Conservation (phyloP, 495 filamentous ascomycete genomes). For the Penicillium crystallinum region DNA sequence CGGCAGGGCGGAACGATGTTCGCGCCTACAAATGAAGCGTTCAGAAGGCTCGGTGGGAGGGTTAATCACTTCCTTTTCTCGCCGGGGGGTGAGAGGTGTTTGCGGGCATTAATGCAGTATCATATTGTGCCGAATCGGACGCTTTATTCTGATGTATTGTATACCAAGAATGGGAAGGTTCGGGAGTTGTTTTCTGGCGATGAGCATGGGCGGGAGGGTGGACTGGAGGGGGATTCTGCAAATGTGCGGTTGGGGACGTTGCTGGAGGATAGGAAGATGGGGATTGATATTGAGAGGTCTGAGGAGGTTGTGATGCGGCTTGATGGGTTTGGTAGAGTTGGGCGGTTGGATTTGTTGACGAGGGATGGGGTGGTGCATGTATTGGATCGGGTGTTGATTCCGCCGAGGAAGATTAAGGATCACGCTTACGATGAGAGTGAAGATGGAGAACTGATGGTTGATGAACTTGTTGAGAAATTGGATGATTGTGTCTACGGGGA, state of each 20-base stretch:
- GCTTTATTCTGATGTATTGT: constrained; percentile 68
- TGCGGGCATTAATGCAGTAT: constrained; percentile 71
- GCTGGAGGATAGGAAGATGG: constrained; percentile 52
- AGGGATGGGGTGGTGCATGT: constrained; percentile 75
- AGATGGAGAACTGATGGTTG: constrained; percentile 51
- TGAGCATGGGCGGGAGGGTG: constrained; percentile 22
- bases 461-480: constrained; percentile 58
- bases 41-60: constrained; percentile 59
- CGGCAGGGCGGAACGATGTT: constrained; percentile 61
- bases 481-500: constrained; percentile 34
- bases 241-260: constrained; percentile 65
- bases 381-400: constrained; percentile 63
- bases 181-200: constrained; percentile 4
- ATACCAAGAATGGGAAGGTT: constrained; percentile 18
- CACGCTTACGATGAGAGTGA: constrained; percentile 21
- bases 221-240: constrained; percentile 10
- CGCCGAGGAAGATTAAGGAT: constrained; percentile 52
- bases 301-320: constrained; percentile 61
- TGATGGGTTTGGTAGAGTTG: constrained; percentile 60
- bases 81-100: constrained; percentile 58
- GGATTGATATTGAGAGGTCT: constrained; percentile 60
- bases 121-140: constrained; percentile 70
- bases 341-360: constrained; percentile 60
- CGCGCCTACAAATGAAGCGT: constrained; percentile 72
- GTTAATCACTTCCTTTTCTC: constrained; percentile 78